phyloP scores from a whole-genome alignment of 129 eudicot genomes.

The Scalesia atractyloides region DNA sequence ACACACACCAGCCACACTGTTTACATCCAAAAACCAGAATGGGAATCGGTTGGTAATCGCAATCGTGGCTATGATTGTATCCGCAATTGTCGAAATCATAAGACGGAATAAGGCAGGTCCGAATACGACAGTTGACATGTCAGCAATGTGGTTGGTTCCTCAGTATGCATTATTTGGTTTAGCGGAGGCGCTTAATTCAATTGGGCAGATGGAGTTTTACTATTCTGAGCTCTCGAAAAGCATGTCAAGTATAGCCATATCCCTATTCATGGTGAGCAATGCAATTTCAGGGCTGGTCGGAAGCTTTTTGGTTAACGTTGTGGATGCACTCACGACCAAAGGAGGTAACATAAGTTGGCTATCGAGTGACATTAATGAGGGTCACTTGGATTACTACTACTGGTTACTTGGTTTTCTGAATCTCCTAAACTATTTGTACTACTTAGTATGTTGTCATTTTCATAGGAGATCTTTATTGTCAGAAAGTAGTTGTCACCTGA shows the following conservation, averaged over 20 bases:
- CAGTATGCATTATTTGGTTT: conserved; percentile 51
- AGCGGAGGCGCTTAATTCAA: conserved; percentile 67
- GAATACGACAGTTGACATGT: conserved; percentile 35
- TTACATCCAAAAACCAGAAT: conserved; percentile 51
- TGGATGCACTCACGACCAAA: conserved; percentile 33
- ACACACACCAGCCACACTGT: conserved; percentile 42
- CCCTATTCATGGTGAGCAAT: conserved; percentile 15
- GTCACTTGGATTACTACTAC: conserved; percentile 58
- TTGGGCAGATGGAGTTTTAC: conserved; percentile 68
- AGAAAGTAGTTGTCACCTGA: not conserved
- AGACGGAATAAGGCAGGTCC: conserved; percentile 45
- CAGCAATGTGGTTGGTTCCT: conserved; percentile 68
- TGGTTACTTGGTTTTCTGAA: conserved; percentile 47
- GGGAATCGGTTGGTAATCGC: conserved; percentile 66
- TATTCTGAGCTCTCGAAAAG: conserved; percentile 71
- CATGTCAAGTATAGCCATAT: conserved; percentile 68
- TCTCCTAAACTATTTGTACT: conserved; percentile 42
- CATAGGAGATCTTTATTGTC: conserved; percentile 9
- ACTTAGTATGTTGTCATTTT: conserved; percentile 17
- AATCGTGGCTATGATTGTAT: conserved; percentile 45
- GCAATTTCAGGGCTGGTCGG: conserved; percentile 28
- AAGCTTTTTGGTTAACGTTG: conserved; percentile 43
- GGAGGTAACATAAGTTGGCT: conserved; percentile 58
- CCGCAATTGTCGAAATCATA: conserved; percentile 52
- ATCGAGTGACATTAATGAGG: conserved; percentile 51